phyloP scores from a whole-genome alignment of 768 basidiomycete species.

The Antrodiella citrinella region DNA sequence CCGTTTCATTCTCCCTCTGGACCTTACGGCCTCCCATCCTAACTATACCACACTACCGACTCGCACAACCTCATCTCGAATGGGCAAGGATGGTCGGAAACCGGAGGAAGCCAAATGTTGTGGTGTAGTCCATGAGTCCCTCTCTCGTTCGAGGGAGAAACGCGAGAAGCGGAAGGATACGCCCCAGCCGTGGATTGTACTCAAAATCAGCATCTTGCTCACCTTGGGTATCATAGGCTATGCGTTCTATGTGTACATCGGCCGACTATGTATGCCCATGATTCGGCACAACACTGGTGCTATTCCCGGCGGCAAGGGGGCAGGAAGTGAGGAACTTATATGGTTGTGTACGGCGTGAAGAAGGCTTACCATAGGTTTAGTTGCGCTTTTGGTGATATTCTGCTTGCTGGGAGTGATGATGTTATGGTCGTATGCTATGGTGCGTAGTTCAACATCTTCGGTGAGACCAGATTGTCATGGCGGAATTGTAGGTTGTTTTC shows the following conservation, averaged over 20 bases:
- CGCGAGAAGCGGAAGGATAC: conserved; percentile 28
- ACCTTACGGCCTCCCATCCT: no score
- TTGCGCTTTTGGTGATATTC: conserved; percentile 59
- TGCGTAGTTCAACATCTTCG: conserved; percentile 32
- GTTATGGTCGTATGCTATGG: conserved; percentile 74
- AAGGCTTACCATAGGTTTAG: conserved; percentile 27
- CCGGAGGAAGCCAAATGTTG: conserved; percentile 26
- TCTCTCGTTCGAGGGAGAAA: conserved; percentile 4
- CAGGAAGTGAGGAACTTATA: conserved; percentile 55
- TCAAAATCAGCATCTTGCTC: conserved; percentile 59
- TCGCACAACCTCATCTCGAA: no score
- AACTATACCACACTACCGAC: no score
- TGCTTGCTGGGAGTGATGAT: conserved; percentile 57
- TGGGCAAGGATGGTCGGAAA: conserved; percentile 7
- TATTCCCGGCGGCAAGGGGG: conserved; percentile 34
- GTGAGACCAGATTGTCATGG: not conserved
- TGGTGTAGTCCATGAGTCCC: conserved; percentile 36
- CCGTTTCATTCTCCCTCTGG: no score
- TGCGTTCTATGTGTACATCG: conserved; percentile 72
- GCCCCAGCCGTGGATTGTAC: conserved; percentile 67
- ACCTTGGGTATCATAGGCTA: conserved; percentile 58
- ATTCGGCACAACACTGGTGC: conserved; percentile 38
- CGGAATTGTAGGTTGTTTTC: conserved; percentile 41
- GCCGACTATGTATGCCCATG: conserved; percentile 62
- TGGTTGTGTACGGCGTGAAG: not conserved